These are phyloP conservation scores for Schoenoplectus tabernaemontani DNA, from an alignment of 202 grass and related monocot genomes.

Conservation along the genomic window DNA sequence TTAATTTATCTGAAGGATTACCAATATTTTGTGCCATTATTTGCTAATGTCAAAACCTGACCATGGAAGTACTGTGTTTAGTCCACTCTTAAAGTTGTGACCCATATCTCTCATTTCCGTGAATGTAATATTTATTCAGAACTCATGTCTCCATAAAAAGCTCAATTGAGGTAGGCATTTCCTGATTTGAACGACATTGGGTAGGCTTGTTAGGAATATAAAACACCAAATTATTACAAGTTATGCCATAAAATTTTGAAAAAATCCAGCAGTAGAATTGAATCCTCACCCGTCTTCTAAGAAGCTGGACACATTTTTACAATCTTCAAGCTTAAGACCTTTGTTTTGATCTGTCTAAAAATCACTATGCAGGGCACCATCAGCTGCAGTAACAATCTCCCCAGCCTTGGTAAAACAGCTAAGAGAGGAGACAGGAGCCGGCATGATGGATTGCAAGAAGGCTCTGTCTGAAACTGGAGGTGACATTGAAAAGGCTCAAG, in stretches of 20 bases:
- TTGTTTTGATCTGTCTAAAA: constrained; percentile 18
- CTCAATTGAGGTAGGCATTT: not conserved
- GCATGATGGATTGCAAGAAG: constrained; percentile 99
- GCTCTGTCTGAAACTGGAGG: constrained; percentile 65
- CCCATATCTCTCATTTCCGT: not conserved
- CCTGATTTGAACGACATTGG: not conserved
- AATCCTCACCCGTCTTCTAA: not conserved
- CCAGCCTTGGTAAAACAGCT: constrained; percentile 89
- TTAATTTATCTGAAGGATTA: not conserved
- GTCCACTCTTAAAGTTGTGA: not conserved
- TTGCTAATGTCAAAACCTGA: not conserved
- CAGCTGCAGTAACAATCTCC: constrained; percentile 45
- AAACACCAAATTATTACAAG: not conserved
- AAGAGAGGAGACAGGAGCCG: constrained; percentile 86
- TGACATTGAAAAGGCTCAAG: constrained; percentile 76
- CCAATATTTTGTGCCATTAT: too few species aligned
- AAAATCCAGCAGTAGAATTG: not conserved
- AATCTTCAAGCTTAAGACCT: not conserved
- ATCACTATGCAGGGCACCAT: constrained; percentile 44
- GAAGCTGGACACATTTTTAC: not conserved
- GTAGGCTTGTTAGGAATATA: not conserved
- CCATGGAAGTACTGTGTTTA: not conserved
- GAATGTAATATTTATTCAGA: not conserved
- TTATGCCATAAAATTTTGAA: not conserved
- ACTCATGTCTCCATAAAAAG: not conserved